These are phyloP conservation scores for Pyrus hybrid DNA, from an alignment of 331 rosid genomes.

Conservation along the genomic window DNA sequence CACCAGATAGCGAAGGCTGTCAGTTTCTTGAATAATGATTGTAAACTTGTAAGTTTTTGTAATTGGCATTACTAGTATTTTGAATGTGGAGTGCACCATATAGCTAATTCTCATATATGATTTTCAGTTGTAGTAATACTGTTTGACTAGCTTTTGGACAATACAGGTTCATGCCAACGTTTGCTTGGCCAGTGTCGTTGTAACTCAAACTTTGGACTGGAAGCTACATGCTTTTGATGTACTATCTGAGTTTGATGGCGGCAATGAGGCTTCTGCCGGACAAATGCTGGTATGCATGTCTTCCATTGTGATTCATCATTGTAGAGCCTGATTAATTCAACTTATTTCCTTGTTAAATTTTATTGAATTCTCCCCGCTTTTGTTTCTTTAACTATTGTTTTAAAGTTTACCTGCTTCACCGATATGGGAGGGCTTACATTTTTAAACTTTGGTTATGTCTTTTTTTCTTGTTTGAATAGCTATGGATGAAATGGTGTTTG, in stretches of 20 bases:
- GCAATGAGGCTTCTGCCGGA: slow-evolving; percentile 62
- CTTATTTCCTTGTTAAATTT: no score
- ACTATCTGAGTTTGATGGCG: slow-evolving; percentile 77
- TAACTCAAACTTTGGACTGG: slow-evolving; percentile 95
- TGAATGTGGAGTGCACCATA: not conserved
- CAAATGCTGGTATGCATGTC: slow-evolving; percentile 73
- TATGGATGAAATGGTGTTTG: not conserved
- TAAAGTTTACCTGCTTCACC: not conserved
- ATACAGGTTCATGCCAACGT: slow-evolving; percentile 90
- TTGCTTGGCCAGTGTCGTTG: slow-evolving; percentile 89
- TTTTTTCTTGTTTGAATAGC: not conserved
- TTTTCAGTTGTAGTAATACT: not conserved
- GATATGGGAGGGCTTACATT: not conserved
- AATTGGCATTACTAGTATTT: not conserved
- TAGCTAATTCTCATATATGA: not conserved
- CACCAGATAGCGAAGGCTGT: slow-evolving; percentile 90
- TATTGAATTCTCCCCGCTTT: not conserved
- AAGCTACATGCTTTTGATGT: slow-evolving; percentile 97
- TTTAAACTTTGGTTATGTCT: not conserved
- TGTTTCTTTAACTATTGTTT: not conserved
- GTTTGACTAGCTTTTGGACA: not conserved
- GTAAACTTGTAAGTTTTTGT: slow-evolving; percentile 73
- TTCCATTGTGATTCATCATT: not conserved
- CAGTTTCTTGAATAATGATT: slow-evolving; percentile 95
- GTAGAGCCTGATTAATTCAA: not conserved